Base-by-base conservation (phyloP, 108 stramenopile species). In the Thalassiosira profunda region DNA sequence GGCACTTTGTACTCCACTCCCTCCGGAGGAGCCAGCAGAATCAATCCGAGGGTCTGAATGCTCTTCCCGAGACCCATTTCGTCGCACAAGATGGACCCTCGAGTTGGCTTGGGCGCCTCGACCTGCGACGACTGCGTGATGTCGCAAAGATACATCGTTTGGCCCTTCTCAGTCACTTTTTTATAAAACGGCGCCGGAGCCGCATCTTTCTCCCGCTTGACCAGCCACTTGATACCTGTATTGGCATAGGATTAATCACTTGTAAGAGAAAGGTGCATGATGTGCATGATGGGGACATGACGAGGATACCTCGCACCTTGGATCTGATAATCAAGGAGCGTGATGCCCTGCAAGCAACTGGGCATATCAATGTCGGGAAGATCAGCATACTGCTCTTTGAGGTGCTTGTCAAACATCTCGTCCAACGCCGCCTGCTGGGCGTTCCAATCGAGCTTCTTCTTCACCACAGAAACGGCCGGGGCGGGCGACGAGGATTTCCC, bases 21-120 rank as follows among this genome's bases (percentile, higher is more conserved):
- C 1, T 59, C 30, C 11, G 81, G 74, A 37, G 84, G 82, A 58
- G 71, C 62, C 9, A 69, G 26, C 14, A 88, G 49, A 43, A 85
- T 88, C 54, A 88, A 58, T 17, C 70, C 74, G 31, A 88, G 59
- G 8, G 82, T 69, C 43, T 84, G 82, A 4, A 88, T 36, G 12
- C 83, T 85, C 67, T 88, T 85, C 75, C 73, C 49, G 34, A 91
- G 37, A 28, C 86, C 86, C 89, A 90, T 87, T 21, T 87, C 79
- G 70, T 87, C 86, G 42, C 73, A 74, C 20, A 89, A 53, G 21
- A 89, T 83, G 47, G 59, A 61, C 6, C 84, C 86, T n/a, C 52
- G 78, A 26, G 83, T 66, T 7, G 63, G 58, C 24, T 42, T 36
- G 9, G 83, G 82, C 41, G 46, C 31, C 12, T 30, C 15, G 21